Evolutionary conservation across 768 basidiomycete genomes (phyloP).

Genomic region (Tulasnella sp.): DNA sequence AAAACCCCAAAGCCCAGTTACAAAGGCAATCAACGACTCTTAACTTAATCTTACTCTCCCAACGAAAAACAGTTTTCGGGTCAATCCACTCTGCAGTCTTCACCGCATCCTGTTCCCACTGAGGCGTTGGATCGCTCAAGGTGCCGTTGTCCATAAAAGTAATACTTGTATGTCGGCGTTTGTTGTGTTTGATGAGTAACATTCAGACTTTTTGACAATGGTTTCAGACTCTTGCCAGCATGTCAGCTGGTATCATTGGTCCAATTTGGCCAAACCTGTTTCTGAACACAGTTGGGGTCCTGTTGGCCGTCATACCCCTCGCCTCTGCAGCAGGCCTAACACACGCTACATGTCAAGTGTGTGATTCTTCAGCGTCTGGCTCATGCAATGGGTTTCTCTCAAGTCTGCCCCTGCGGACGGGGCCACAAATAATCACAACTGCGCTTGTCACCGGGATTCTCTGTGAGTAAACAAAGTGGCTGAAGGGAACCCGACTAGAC

Average conservation of each 20-base stretch:
- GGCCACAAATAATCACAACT: conserved; percentile 14
- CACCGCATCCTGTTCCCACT: background rate
- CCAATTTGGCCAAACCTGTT: background rate
- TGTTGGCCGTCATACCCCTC: background rate
- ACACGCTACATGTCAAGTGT: conserved; percentile 16
- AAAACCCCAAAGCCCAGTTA: background rate
- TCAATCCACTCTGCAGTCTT: background rate
- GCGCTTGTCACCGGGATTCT: conserved; percentile 15
- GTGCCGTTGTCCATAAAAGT: background rate
- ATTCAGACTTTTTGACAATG: background rate
- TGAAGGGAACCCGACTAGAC: background rate
- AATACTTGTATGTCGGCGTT: background rate
- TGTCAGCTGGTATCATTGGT: background rate
- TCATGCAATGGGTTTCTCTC: conserved; percentile 10
- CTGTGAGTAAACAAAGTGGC: background rate
- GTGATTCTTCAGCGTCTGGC: background rate
- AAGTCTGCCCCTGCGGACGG: conserved; percentile 6
- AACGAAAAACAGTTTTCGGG: background rate
- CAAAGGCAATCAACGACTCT: background rate
- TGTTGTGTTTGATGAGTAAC: background rate
- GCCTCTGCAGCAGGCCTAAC: background rate
- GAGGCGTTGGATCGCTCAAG: background rate
- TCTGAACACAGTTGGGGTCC: background rate
- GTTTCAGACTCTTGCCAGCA: background rate
- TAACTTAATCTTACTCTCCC: too few relatives aligned